Evolutionary conservation across 331 rosid species (phyloP), one percentile per base, ranked within the genome.

Genomic region (Telfairia occidentalis): DNA sequence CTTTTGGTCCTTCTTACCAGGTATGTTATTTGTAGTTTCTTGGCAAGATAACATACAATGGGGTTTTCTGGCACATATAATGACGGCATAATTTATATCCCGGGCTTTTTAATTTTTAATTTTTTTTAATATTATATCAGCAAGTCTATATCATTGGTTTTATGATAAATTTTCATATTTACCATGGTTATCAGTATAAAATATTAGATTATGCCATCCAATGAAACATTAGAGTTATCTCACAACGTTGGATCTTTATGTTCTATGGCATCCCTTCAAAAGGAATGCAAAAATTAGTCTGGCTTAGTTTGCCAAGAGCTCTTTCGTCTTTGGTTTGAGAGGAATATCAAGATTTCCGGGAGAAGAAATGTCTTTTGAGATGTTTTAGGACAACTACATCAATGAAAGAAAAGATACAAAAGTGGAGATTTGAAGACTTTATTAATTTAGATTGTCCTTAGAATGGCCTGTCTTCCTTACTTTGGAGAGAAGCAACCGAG

Each of bases 1-100:
- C 99, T 77, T 92, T 90, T 80, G 99, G 98, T 30, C 98, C 98
- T 74, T 35, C 97, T 67, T 90, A 91, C 75, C 90, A 88, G 97
- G 99, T 77, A 77, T 49, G 46, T 12, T 45, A 55, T 3, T 35
- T 54, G 1, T 21, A 23, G 26, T 15, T 54, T 32, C 75, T 3
- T 28, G 28, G 40, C 21, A 18, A 48, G 37, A 26, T 45, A 69
- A 28, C 75, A 70, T 69, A 40, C 52, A 19, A 21, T 38, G 73
- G 5, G 34, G 11, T 38, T 65, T 32, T 60, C 42, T 26, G 12
- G 45, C 38, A 9, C 16, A 35, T 34, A 63, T 3, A 19, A 34
- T 66, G 12, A 40, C 8, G 0, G 11, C 13, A 7, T 23, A 15
- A n/a, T 69, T 24, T 43, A 69, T 26, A 3, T 43, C 13, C 43